Base-by-base conservation (phyloP, 2,329 filamentous ascomycete genomes). In the Esteya vermicola region DNA sequence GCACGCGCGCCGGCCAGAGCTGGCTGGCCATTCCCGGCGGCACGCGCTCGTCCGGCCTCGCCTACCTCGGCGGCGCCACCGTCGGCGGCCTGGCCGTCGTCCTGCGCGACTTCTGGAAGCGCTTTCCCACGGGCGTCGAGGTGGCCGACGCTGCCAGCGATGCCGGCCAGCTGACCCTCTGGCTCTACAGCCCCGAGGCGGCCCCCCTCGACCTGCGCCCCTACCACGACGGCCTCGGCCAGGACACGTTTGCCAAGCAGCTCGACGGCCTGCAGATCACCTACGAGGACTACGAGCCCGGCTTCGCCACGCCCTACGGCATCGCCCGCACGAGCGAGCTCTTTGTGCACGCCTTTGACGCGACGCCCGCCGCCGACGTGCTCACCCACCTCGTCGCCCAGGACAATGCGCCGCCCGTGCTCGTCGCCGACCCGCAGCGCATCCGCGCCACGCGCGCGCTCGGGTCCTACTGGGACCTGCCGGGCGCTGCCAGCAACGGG, bases 101-200 rank as follows among this genome's bases (percentile, higher is more conserved):
- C 1, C 59, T 75, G 35, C 64, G 68, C 3, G 65, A 78, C 48
- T 78, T 78, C 51, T 78, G 75, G 75, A 71, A 78, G 57, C 63
- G 69, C 14, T 76, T 73, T 45, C 75, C 75, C 0, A 72, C 70
- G 0, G 64, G 68, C 4, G 53, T 78, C 5, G 73, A 78, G 34
- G 62, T 78, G 10, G 54, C 61, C 0, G 63, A 70, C 38, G 67
- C 71, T 0, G 62, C 61, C 0, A 58, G 59, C 0, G 65, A 74
- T 34, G 50, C 53, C 2, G 72, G 71, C 0, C 57, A 63, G 5
- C 57, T 78, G 10, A 78, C 72, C 0, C 43, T 75, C 1, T 79
- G 74, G 74, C 52, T 79, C 0, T 78, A 78, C 45, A 72, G 65
- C 38, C 74, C 74, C 2, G 57, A 59, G 1, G 71, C 70, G 0